Evolutionary conservation across 2,329 filamentous ascomycete species (phyloP).

Genomic region (Pyricularia pennisetigena): DNA sequence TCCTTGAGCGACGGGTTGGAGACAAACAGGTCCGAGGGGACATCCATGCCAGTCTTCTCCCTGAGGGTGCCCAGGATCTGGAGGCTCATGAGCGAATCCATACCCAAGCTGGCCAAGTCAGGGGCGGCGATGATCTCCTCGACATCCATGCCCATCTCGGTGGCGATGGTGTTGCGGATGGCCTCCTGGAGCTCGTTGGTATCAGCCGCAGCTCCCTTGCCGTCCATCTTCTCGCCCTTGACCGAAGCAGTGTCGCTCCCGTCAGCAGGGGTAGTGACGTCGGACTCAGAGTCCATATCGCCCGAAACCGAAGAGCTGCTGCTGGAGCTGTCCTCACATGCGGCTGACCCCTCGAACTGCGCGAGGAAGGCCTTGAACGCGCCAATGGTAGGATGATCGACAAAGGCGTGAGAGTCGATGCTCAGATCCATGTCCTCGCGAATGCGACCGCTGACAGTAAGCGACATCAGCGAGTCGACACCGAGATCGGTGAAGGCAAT

Average conservation of each 20-base stretch:
- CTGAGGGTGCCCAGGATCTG: slow-evolving; percentile 44
- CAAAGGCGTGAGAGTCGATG: slow-evolving; percentile 40
- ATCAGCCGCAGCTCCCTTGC: slow-evolving; percentile 18
- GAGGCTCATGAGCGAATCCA: slow-evolving; percentile 49
- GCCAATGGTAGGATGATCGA: slow-evolving; percentile 43
- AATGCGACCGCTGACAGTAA: slow-evolving; percentile 46
- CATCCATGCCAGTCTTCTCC: slow-evolving; percentile 40
- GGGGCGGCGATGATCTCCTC: slow-evolving; percentile 48
- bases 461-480: slow-evolving; percentile 51
- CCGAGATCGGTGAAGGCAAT: slow-evolving; percentile 47
- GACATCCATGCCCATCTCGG: slow-evolving; percentile 62
- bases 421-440: slow-evolving; percentile 48
- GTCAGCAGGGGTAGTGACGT: slow-evolving; percentile 42
- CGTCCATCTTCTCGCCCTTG: slow-evolving; percentile 25
- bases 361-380: slow-evolving; percentile 36
- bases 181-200: slow-evolving; percentile 34
- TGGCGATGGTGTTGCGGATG: slow-evolving; percentile 57
- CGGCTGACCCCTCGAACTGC: slow-evolving; percentile 22
- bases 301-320: slow-evolving; percentile 32
- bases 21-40: slow-evolving; percentile 51
- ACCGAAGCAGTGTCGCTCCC: slow-evolving; percentile 39
- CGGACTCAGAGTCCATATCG: slow-evolving; percentile 36
- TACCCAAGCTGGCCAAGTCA: slow-evolving; percentile 45
- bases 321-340: slow-evolving; percentile 22
- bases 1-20: slow-evolving; percentile 54